phyloP scores from a whole-genome alignment of 306 rosid genomes.

The Dryas alaskensis region DNA sequence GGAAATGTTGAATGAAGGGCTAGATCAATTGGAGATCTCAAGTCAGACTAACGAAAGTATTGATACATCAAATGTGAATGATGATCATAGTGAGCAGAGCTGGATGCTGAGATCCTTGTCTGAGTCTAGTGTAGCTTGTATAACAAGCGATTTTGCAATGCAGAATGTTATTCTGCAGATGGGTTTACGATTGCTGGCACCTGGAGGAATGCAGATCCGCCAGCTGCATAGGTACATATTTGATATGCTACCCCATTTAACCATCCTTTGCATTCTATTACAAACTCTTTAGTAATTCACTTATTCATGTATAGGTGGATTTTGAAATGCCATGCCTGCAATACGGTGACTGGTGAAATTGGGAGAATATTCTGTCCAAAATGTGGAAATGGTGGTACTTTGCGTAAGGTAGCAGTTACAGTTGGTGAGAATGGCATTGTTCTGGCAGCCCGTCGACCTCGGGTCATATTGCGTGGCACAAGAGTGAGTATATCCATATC shows the following conservation, averaged over 20 bases:
- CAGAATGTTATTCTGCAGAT: conserved; percentile 95
- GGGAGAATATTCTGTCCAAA: conserved; percentile 91
- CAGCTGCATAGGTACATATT: conserved; percentile 70
- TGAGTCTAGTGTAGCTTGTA: conserved; percentile 85
- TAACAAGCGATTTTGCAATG: conserved; percentile 93
- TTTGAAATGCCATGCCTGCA: conserved; percentile 91
- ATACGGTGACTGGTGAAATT: conserved; percentile 70
- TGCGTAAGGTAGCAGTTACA: conserved; percentile 95
- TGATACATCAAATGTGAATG: conserved; percentile 56
- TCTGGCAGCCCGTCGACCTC: conserved; percentile 68
- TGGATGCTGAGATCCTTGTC: conserved; percentile 89
- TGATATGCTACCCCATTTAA: neutral
- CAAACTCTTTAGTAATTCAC: neutral
- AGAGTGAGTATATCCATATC: conserved; percentile 47
- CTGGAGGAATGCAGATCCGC: conserved; percentile 87
- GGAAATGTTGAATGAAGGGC: conserved; percentile 31
- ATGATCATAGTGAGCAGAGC: conserved; percentile 74
- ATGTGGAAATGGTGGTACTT: conserved; percentile 98
- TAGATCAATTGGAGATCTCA: conserved; percentile 46
- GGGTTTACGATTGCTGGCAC: conserved; percentile 90
- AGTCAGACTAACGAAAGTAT: conserved; percentile 58
- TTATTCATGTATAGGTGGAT: conserved; percentile 66
- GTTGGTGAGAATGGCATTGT: conserved; percentile 91
- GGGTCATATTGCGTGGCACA: conserved; percentile 82
- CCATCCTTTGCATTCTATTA: neutral